Percentiles rank a stretch among this genome's conserved stretches.
Evolutionary conservation across 2,329 filamentous ascomycete species (phyloP).

Genomic region (Xylariaceae sp.): DNA sequence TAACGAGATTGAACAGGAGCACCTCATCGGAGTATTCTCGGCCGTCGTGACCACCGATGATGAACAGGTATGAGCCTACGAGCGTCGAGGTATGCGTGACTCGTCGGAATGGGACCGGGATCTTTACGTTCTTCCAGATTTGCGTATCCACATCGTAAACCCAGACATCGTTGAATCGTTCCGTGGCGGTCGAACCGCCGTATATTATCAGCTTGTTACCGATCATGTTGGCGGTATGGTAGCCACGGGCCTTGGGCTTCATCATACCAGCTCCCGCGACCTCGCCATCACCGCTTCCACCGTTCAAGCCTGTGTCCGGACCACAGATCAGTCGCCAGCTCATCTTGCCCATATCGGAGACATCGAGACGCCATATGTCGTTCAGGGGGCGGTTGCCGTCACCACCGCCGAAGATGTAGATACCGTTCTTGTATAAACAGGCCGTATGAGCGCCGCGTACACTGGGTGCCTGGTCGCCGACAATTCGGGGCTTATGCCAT

Average conservation of each 20-base stretch:
- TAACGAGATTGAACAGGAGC: slow-evolving; percentile 62
- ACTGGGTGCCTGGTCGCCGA: slow-evolving; percentile 54
- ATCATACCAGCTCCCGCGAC: neutral
- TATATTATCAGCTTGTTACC: slow-evolving; percentile 67
- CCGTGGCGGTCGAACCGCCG: slow-evolving; percentile 63
- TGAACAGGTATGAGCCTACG: slow-evolving; percentile 64
- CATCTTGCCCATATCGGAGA: slow-evolving; percentile 61
- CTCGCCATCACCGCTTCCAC: slow-evolving; percentile 17
- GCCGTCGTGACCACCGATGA: slow-evolving; percentile 65
- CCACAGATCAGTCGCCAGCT: slow-evolving; percentile 60
- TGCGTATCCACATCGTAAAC: slow-evolving; percentile 63
- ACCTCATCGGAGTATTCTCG: slow-evolving; percentile 66
- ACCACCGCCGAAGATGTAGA: slow-evolving; percentile 67
- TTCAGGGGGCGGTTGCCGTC: slow-evolving; percentile 66
- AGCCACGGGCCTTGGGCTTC: slow-evolving; percentile 60
- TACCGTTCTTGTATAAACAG: slow-evolving; percentile 65
- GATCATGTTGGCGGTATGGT: slow-evolving; percentile 69
- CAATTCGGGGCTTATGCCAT: slow-evolving; percentile 58
- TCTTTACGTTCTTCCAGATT: slow-evolving; percentile 54
- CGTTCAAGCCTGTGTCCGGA: slow-evolving; percentile 22
- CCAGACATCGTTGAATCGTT: slow-evolving; percentile 70
- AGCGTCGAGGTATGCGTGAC: slow-evolving; percentile 65
- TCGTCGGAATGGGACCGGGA: slow-evolving; percentile 57
- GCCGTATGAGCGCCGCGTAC: slow-evolving; percentile 63
- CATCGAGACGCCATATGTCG: slow-evolving; percentile 68